Percentiles rank a stretch among this genome's conserved stretches.
These are phyloP conservation scores for Fusarium sp. DNA, from an alignment of 2,329 filamentous ascomycete species.

Conservation along the genomic window DNA sequence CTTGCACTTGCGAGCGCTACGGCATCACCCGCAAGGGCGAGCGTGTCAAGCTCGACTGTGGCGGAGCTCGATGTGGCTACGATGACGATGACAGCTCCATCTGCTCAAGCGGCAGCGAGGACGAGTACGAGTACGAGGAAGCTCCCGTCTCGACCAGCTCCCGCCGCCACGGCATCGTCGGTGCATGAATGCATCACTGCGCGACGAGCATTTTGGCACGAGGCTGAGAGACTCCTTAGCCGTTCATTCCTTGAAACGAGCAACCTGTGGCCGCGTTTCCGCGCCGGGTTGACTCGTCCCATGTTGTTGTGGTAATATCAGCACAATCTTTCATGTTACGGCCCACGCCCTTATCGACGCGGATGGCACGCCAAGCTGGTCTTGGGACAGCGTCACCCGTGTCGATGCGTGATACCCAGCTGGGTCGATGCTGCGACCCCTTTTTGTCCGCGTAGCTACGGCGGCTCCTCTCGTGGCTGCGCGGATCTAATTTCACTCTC, in stretches of 20 bases:
- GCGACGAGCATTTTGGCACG: constrained; percentile 43
- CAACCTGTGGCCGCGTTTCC: constrained; percentile 43
- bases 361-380: constrained; percentile 62
- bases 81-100: constrained; percentile 75
- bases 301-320: constrained; percentile 52
- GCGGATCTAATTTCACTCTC: constrained; percentile 49
- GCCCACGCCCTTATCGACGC: constrained; percentile 47
- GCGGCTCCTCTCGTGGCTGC: constrained; percentile 46
- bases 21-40: constrained; percentile 95
- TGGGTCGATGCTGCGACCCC: constrained; percentile 70
- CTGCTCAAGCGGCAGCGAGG: constrained; percentile 79
- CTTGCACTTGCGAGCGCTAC: constrained; percentile 95
- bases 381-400: constrained; percentile 53
- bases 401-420: constrained; percentile 53
- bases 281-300: constrained; percentile 51
- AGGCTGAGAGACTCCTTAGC: constrained; percentile 51
- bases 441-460: constrained; percentile 52
- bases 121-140: constrained; percentile 66
- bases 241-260: constrained; percentile 55
- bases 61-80: constrained; percentile 89
- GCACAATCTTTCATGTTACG: constrained; percentile 48
- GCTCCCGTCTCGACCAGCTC: constrained; percentile 63
- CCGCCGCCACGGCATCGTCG: constrained; percentile 76
- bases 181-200: constrained; percentile 49
- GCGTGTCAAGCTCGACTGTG: constrained; percentile 96